Percentiles rank a stretch among this genome's conserved stretches.
phyloP scores from a whole-genome alignment of 495 filamentous ascomycete genomes.

The Hypoxylon lienhwacheense region DNA sequence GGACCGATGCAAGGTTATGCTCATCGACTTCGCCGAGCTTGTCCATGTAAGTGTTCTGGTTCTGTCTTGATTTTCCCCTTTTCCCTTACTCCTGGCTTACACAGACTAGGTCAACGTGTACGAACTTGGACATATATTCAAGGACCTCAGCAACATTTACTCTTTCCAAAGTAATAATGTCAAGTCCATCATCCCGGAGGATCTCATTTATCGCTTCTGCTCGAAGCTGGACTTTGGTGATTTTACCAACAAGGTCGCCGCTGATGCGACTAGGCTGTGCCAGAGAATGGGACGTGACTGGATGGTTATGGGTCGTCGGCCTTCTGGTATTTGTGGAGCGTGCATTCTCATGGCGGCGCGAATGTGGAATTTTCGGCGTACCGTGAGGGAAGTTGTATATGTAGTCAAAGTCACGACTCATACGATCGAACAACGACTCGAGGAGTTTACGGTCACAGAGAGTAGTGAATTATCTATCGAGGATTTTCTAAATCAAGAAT shows the following conservation, averaged over 20 bases:
- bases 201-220: slow-evolving; percentile 86
- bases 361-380: slow-evolving; percentile 95
- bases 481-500: slow-evolving; percentile 72
- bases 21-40: slow-evolving; percentile 93
- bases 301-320: slow-evolving; percentile 90
- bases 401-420: slow-evolving; percentile 91
- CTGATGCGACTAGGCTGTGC: slow-evolving; percentile 80
- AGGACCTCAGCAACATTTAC: slow-evolving; percentile 69
- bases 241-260: slow-evolving; percentile 74
- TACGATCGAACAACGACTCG: slow-evolving; percentile 84
- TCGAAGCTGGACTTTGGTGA: slow-evolving; percentile 84
- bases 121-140: slow-evolving; percentile 80
- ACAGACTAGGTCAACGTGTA: slow-evolving; percentile 76
- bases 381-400: slow-evolving; percentile 89
- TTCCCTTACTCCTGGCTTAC: slow-evolving; percentile 26
- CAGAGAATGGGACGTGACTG: slow-evolving; percentile 93
- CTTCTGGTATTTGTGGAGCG: slow-evolving; percentile 91
- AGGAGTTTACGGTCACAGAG: slow-evolving; percentile 83
- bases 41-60: slow-evolving; percentile 53
- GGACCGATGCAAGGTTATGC: slow-evolving; percentile 66
- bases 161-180: slow-evolving; percentile 55
- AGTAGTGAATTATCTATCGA: slow-evolving; percentile 79
- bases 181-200: slow-evolving; percentile 71
- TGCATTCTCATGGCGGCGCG: slow-evolving; percentile 91
- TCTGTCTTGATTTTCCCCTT: neutral